Evolutionary conservation across 202 grass and related monocot species (phyloP).

Genomic region (Bolboschoenoplectus hybrid): DNA sequence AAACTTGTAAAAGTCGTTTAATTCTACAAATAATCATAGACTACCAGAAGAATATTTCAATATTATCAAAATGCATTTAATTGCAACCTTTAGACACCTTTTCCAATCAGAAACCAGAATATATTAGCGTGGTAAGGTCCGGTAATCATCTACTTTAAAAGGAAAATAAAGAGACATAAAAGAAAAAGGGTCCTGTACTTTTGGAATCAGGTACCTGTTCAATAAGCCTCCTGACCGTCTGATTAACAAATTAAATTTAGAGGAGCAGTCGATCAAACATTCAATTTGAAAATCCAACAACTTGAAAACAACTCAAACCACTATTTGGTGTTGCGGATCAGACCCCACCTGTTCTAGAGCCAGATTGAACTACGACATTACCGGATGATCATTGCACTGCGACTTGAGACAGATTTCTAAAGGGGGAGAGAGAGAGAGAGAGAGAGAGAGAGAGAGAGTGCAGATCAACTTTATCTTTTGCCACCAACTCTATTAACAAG

Average conservation of each 20-base stretch:
- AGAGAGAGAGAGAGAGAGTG: neutral
- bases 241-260: neutral
- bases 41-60: neutral
- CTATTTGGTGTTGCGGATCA: neutral
- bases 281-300: neutral
- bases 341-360: neutral
- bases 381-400: neutral
- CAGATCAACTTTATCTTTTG: neutral
- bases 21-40: neutral
- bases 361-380: neutral
- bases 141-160: neutral
- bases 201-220: too few species aligned
- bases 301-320: neutral
- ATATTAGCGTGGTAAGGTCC: neutral
- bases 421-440: too few species aligned
- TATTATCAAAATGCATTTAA: neutral
- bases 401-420: neutral
- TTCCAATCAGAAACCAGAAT: neutral
- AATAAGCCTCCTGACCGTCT: neutral
- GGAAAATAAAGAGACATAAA: too few species aligned
- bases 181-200: too few species aligned
- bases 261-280: neutral
- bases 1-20: too few species aligned
- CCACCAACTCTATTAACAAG: slow-evolving; percentile 25
- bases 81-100: too few species aligned